These are phyloP conservation scores for Dioscorea alata DNA, from an alignment of 106 monocot genomes.

Conservation along the genomic window DNA sequence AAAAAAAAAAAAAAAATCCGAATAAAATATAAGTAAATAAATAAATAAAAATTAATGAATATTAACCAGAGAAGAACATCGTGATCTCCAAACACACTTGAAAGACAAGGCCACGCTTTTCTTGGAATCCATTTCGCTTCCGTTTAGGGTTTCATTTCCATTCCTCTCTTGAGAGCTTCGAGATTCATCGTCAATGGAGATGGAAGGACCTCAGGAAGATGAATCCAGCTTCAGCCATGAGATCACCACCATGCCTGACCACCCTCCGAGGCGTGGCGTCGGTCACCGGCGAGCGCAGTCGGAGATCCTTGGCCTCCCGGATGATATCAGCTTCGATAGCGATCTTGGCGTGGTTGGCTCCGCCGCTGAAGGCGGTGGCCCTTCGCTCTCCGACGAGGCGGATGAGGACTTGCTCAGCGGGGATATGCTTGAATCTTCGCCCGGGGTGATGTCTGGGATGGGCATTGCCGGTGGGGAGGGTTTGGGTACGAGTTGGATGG, in stretches of 20 bases:
- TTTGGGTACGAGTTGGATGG: conserved; percentile 1
- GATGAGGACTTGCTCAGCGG: conserved; percentile 74
- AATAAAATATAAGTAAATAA: no score
- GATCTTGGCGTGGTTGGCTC: conserved; percentile 53
- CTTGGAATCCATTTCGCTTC: no score
- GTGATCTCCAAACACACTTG: no score
- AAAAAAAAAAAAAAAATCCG: no score
- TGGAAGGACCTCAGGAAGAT: not conserved
- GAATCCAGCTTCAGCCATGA: conserved; percentile 42
- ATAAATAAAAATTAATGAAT: no score
- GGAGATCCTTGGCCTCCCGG: conserved; percentile 75
- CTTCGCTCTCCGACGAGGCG: conserved; percentile 44
- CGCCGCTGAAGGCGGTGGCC: conserved; percentile 13
- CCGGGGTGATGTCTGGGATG: conserved; percentile 6
- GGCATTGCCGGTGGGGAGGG: not conserved
- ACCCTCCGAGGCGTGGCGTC: conserved; percentile 28
- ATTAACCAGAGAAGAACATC: no score
- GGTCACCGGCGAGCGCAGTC: conserved; percentile 83
- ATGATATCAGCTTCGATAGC: conserved; percentile 62
- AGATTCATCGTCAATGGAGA: not conserved
- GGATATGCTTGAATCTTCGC: conserved; percentile 34
- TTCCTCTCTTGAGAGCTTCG: no score
- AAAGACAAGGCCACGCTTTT: no score
- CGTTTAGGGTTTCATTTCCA: no score
- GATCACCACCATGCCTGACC: conserved; percentile 70